Evolutionary conservation across 1,284 basidiomycete species (phyloP), one percentile per base, ranked within the genome.

Genomic region (Wolfiporia cocos): DNA sequence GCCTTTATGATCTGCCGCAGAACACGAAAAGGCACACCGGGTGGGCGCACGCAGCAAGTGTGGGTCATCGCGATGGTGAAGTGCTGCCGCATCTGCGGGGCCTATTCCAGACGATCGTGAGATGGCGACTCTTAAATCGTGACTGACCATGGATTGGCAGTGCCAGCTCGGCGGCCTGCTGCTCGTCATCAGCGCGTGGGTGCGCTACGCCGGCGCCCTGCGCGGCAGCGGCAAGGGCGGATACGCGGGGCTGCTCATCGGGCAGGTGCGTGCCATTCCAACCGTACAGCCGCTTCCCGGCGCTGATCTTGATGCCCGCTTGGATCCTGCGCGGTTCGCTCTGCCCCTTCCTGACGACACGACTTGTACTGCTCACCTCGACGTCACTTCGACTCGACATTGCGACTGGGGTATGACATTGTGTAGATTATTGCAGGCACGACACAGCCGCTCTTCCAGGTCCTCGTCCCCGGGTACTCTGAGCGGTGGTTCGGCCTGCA

Each of bases 401-500:
- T 12, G 39, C 42, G 29, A 32, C 32, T 40, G 20, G 32, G 39
- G 5, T 26, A 10, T 11, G 3, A 19, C 12, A 3, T 1, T 17
- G 34, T n/a, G 41, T 42, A 83, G 79, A 51, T 78, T 18, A 67
- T 84, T 42, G 61, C 69, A 3, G 66, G 70, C 3, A 61, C 78
- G 39, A 66, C 73, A 1, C 82, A 86, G 57, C 76, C 85, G 1
- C 65, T 79, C 22, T 87, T 76, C 54, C 83, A 85, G 61, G 72
- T 87, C 17, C 63, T 87, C 5, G 72, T 70, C 2, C 73, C 74
- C 2, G 80, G 74, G 41, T 89, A 81, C 58, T 87, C 85, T 1
- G 84, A 89, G 55, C 67, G 68, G 18, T 89, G 86, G 86, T 89
- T 89, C 51, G 76, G 83, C 49, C 61, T 86, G 33, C 68, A 71